phyloP scores from a whole-genome alignment of 495 filamentous ascomycete species.

The Penicillium desertorum region DNA sequence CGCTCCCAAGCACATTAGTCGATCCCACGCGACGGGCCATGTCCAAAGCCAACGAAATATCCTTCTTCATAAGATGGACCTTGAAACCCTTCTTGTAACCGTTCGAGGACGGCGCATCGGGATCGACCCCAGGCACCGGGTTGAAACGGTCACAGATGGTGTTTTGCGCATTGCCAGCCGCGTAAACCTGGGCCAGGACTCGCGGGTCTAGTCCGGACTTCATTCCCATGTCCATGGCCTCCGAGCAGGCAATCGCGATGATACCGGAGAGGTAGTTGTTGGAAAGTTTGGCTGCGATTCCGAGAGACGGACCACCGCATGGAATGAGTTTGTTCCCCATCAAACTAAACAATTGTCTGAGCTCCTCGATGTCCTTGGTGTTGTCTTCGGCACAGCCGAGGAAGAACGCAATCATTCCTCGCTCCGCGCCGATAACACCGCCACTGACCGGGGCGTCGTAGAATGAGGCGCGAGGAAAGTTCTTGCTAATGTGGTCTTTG shows the following conservation, averaged over 20 bases:
- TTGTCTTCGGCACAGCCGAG: slow-evolving; percentile 41
- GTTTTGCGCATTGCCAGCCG: slow-evolving; percentile 51
- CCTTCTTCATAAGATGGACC: slow-evolving; percentile 55
- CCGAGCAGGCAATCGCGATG: slow-evolving; percentile 52
- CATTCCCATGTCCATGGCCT: slow-evolving; percentile 58
- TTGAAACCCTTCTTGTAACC: slow-evolving; percentile 53
- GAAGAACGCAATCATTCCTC: slow-evolving; percentile 50
- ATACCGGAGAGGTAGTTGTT: slow-evolving; percentile 57
- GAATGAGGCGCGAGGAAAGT: slow-evolving; percentile 30
- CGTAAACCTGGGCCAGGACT: slow-evolving; percentile 48
- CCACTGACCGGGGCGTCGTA: slow-evolving; percentile 49
- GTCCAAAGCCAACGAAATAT: slow-evolving; percentile 50
- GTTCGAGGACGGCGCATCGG: slow-evolving; percentile 46
- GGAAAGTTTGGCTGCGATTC: slow-evolving; percentile 54
- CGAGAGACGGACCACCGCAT: slow-evolving; percentile 51
- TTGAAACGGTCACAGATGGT: slow-evolving; percentile 50
- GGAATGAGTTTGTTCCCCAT: slow-evolving; percentile 51
- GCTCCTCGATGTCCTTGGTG: slow-evolving; percentile 25
- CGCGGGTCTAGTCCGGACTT: slow-evolving; percentile 49
- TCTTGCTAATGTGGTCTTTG: slow-evolving; percentile 25
- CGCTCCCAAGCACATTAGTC: slow-evolving; percentile 40
- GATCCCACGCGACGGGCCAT: slow-evolving; percentile 47
- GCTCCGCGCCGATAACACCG: slow-evolving; percentile 47
- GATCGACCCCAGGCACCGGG: slow-evolving; percentile 51
- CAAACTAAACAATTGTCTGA: slow-evolving; percentile 34